These are phyloP conservation scores for Nicotiana sylvestris DNA, from an alignment of 257 asterid genomes.

Conservation along the genomic window DNA sequence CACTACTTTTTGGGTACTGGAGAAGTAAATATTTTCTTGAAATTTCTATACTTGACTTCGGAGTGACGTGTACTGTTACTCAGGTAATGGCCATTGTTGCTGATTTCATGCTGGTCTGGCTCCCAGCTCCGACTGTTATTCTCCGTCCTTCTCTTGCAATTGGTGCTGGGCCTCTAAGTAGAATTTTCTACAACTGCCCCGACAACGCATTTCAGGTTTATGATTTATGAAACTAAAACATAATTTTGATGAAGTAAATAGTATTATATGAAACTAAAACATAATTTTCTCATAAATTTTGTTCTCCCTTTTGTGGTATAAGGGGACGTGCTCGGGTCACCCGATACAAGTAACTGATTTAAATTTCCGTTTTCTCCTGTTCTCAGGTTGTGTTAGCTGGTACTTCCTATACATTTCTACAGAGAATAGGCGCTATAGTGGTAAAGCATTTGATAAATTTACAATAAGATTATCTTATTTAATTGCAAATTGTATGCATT, in stretches of 20 bases:
- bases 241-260: too few species aligned
- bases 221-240: neutral
- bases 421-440: constrained; percentile 82
- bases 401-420: constrained; percentile 66
- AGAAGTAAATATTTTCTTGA: neutral
- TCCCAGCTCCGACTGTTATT: constrained; percentile 94
- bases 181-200: constrained; percentile 84
- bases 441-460: constrained; percentile 28
- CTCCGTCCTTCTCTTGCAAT: constrained; percentile 63
- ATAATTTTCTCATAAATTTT: neutral
- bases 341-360: constrained; percentile 5
- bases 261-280: neutral
- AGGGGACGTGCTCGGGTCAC: neutral
- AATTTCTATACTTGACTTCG: neutral
- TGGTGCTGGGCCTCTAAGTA: constrained; percentile 59
- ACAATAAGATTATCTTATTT: constrained; percentile 3
- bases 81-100: constrained; percentile 96
- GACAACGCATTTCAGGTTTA: constrained; percentile 96
- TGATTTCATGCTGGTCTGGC: constrained; percentile 98
- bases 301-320: constrained; percentile 7
- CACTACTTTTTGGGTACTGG: neutral
- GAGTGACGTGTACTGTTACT: neutral
- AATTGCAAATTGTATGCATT: neutral
- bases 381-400: constrained; percentile 92
- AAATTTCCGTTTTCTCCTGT: neutral